Percentiles rank a stretch among this genome's conserved stretches.
Conservation (phyloP, 2,329 filamentous ascomycete genomes). For the Apiospora arundinis region DNA sequence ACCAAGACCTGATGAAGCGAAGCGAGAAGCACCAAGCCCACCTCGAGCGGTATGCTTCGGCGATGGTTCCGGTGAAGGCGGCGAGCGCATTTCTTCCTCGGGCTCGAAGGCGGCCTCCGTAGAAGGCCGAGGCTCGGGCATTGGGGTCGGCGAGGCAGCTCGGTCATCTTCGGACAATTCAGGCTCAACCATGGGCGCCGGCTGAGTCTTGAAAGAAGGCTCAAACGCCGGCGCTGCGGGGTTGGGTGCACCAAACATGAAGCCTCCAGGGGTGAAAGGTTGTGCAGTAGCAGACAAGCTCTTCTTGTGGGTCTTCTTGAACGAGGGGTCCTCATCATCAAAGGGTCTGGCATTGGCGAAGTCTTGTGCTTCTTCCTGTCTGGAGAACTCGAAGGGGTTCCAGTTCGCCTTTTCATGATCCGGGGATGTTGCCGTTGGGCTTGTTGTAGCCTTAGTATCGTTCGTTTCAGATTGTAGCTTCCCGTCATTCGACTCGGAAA, state of each 20-base stretch:
- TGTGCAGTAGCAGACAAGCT: conserved; percentile 75
- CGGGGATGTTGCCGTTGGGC: conserved; percentile 59
- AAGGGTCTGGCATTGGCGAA: conserved; percentile 61
- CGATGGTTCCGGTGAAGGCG: conserved; percentile 31
- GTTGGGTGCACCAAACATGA: conserved; percentile 41
- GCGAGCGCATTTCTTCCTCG: conserved; percentile 20
- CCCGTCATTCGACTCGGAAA: conserved; percentile 60
- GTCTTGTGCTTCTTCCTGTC: conserved; percentile 51
- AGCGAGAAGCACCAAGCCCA: conserved; percentile 41
- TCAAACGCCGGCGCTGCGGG: conserved; percentile 38
- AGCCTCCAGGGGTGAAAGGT: conserved; percentile 63
- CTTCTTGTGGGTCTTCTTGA: conserved; percentile 52
- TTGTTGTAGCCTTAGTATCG: conserved; percentile 54
- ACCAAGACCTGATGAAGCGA: conserved; percentile 48
- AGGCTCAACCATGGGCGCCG: conserved; percentile 31
- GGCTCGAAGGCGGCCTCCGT: conserved; percentile 29
- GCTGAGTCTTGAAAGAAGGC: conserved; percentile 35
- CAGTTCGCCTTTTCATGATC: conserved; percentile 58
- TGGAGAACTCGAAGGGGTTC: conserved; percentile 67
- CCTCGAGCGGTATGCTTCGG: conserved; percentile 28
- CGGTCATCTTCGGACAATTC: conserved; percentile 39
- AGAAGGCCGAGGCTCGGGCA: conserved; percentile 35
- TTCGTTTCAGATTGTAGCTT: conserved; percentile 41
- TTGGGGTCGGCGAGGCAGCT: conserved; percentile 42
- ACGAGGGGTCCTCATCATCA: conserved; percentile 46